phyloP scores from a whole-genome alignment of 352 stramenopile genomes.

The Globisporangium echinulatum region DNA sequence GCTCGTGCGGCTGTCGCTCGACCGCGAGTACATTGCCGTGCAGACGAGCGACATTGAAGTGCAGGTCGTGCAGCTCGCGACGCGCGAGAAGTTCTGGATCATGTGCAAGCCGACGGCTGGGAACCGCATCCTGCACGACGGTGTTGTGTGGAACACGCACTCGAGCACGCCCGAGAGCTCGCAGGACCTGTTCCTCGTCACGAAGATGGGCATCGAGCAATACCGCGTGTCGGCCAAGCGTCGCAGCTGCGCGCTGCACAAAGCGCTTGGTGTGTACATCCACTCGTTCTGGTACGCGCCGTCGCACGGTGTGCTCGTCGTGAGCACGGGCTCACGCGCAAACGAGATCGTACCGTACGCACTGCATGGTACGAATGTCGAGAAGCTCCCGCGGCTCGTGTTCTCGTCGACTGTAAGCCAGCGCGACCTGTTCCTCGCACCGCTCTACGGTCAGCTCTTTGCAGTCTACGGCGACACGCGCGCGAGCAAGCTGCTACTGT shows the following conservation, averaged over 20 bases:
- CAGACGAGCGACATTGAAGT: slow-evolving; percentile 83
- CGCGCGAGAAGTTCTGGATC: slow-evolving; percentile 53
- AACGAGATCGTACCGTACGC: slow-evolving; percentile 75
- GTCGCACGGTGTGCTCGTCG: slow-evolving; percentile 49
- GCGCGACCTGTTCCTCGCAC: slow-evolving; percentile 51
- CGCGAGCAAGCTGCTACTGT: slow-evolving; percentile 63
- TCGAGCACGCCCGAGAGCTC: slow-evolving; percentile 30
- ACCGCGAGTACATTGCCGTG: slow-evolving; percentile 60
- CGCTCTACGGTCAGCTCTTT: slow-evolving; percentile 66
- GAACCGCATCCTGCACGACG: slow-evolving; percentile 53
- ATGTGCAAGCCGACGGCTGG: slow-evolving; percentile 59
- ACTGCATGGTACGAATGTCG: slow-evolving; percentile 43
- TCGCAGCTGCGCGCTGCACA: slow-evolving; percentile 48
- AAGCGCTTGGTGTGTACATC: slow-evolving; percentile 45
- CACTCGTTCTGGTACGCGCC: slow-evolving; percentile 75
- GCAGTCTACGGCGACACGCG: slow-evolving; percentile 51
- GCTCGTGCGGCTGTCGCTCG: slow-evolving; percentile 50
- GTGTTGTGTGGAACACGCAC: slow-evolving; percentile 67
- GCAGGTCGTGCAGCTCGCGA: slow-evolving; percentile 46
- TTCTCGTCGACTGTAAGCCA: slow-evolving; percentile 54
- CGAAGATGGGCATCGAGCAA: slow-evolving; percentile 69
- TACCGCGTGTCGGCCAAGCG: slow-evolving; percentile 60
- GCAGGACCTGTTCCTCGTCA: slow-evolving; percentile 73
- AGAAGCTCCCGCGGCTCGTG: slow-evolving; percentile 66
- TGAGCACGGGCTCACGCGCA: slow-evolving; percentile 65